Evolutionary conservation across 1,284 basidiomycete genomes (phyloP).

Genomic region (Xerocomus minutiporus): DNA sequence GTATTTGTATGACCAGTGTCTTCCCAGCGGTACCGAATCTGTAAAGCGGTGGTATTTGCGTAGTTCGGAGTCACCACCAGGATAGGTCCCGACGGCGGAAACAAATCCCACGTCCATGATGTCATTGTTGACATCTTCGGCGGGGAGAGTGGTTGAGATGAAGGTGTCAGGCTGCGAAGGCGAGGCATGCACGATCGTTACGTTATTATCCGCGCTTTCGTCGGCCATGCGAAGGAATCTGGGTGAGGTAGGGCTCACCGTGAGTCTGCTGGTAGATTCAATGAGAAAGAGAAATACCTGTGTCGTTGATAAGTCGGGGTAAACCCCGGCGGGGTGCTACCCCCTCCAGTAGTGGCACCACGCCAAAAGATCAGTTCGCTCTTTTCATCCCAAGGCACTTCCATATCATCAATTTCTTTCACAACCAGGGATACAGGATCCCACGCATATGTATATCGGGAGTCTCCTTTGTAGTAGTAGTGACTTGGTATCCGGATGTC

Average conservation of each 20-base stretch:
- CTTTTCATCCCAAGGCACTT: constrained; percentile 79
- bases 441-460: constrained; percentile 87
- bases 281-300: constrained; percentile 43
- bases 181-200: constrained; percentile 73
- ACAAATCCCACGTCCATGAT: constrained; percentile 90
- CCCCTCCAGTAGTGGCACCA: constrained; percentile 90
- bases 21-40: constrained; percentile 73
- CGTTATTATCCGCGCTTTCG: constrained; percentile 50
- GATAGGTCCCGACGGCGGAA: constrained; percentile 70
- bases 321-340: constrained; percentile 82
- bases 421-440: constrained; percentile 68
- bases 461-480: constrained; percentile 84
- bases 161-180: constrained; percentile 59
- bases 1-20: constrained; percentile 91
- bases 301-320: constrained; percentile 84
- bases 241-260: background rate
- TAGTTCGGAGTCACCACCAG: constrained; percentile 76
- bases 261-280: background rate
- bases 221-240: constrained; percentile 81
- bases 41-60: constrained; percentile 69
- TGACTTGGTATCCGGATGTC: constrained; percentile 93
- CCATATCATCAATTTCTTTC: constrained; percentile 75
- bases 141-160: constrained; percentile 58
- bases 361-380: constrained; percentile 75
- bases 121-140: constrained; percentile 66